Percentiles rank a stretch among this genome's conserved stretches.
These are phyloP conservation scores for Cadophora malorum DNA, from an alignment of 2,329 filamentous ascomycete species.

Conservation along the genomic window DNA sequence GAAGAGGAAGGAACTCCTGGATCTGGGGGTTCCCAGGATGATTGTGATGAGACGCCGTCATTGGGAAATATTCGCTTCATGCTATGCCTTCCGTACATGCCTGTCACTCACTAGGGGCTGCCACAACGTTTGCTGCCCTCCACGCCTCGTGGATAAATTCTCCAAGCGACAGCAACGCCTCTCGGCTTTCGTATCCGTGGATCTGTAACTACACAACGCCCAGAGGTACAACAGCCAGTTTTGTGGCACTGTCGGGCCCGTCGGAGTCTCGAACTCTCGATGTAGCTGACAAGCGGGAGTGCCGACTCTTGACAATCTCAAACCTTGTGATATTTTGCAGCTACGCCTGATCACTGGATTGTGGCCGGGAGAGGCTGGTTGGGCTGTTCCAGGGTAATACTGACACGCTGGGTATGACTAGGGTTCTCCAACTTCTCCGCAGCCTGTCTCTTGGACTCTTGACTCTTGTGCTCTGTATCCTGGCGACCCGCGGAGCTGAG, in stretches of 20 bases:
- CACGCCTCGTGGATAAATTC: constrained; percentile 12
- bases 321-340: constrained; percentile 1
- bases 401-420: not conserved
- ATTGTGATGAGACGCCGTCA: constrained; percentile 20
- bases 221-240: constrained; percentile 1
- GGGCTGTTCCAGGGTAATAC: not conserved
- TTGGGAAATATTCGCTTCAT: constrained; percentile 20
- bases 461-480: not conserved
- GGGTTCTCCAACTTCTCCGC: constrained; percentile 6
- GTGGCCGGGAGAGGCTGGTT: not conserved
- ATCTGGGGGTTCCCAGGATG: constrained; percentile 13
- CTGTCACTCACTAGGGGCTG: constrained; percentile 1
- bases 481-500: not conserved
- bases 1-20: constrained; percentile 21
- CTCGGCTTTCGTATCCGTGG: not conserved
- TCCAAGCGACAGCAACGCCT: constrained; percentile 15
- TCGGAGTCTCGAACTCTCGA: constrained; percentile 12
- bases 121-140: constrained; percentile 6
- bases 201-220: constrained; percentile 4
- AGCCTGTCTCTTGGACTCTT: not conserved
- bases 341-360: constrained; percentile 6
- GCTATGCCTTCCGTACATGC: constrained; percentile 19
- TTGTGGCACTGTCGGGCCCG: not conserved
- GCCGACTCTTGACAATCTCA: constrained; percentile 14
- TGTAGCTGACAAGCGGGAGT: constrained; percentile 19